Conservation (phyloP, 176 grass and related monocot species). For the Oropetium thomaeum region DNA sequence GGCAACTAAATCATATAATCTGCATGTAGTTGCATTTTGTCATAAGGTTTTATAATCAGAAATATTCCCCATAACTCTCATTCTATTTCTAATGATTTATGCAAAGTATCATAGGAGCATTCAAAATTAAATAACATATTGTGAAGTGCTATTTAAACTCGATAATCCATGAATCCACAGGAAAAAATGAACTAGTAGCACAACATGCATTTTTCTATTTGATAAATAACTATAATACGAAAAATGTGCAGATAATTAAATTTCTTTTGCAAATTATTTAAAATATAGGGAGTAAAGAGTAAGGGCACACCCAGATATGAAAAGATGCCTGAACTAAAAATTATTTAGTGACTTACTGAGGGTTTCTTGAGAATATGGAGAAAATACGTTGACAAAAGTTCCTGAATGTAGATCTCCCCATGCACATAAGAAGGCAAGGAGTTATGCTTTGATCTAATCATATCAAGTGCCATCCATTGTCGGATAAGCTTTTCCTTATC, state of each 20-base stretch:
- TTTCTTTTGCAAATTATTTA: too few relatives aligned
- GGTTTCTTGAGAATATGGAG: not conserved
- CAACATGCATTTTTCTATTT: not conserved
- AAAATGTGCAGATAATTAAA: too few relatives aligned
- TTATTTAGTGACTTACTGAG: conserved; percentile 27
- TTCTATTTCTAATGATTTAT: not conserved
- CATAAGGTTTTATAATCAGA: too few relatives aligned
- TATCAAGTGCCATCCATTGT: conserved; percentile 33
- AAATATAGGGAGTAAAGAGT: too few relatives aligned
- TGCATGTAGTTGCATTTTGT: not conserved
- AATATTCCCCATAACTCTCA: too few relatives aligned
- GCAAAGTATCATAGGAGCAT: not conserved
- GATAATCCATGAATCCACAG: too few relatives aligned
- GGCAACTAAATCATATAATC: not conserved
- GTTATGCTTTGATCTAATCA: conserved; percentile 11
- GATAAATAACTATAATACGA: not conserved
- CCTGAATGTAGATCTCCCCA: conserved; percentile 7
- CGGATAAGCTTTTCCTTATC: conserved; percentile 24
- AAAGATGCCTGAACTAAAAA: too few relatives aligned
- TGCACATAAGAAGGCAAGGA: not conserved
- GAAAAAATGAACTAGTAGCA: too few relatives aligned
- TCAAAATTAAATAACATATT: too few relatives aligned
- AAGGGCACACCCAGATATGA: too few relatives aligned
- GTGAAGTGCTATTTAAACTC: too few relatives aligned
- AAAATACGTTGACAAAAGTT: conserved; percentile 19